These are phyloP conservation scores for Tephrocybe sp. DNA, from an alignment of 768 basidiomycete genomes.

Conservation along the genomic window DNA sequence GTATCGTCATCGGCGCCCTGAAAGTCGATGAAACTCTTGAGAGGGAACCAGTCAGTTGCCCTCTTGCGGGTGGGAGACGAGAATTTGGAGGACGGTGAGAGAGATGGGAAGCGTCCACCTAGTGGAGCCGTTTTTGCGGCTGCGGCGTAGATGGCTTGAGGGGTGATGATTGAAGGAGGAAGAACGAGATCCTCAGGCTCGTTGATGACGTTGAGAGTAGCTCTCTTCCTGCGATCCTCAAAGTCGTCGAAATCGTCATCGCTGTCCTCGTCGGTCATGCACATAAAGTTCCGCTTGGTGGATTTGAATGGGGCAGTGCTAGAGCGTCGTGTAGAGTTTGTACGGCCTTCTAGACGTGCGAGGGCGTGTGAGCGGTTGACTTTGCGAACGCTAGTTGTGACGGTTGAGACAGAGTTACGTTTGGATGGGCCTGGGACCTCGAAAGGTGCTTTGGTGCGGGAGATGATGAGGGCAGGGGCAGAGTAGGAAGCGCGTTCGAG, in stretches of 20 bases:
- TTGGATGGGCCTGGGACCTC: slow-evolving; percentile 16
- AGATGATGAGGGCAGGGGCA: slow-evolving; percentile 18
- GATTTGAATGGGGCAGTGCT: slow-evolving; percentile 4
- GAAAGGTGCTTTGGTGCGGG: neutral
- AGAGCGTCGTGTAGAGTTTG: slow-evolving; percentile 17
- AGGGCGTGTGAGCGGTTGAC: slow-evolving; percentile 58
- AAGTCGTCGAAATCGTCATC: slow-evolving; percentile 37
- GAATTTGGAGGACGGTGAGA: neutral
- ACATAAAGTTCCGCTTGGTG: slow-evolving; percentile 55
- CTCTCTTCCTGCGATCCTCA: slow-evolving; percentile 6
- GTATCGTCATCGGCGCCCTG: slow-evolving; percentile 37
- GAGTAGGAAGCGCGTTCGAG: slow-evolving; percentile 17
- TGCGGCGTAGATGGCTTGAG: too few relatives aligned
- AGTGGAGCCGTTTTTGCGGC: slow-evolving; percentile 13
- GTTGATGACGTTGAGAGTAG: slow-evolving; percentile 19
- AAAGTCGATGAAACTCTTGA: slow-evolving; percentile 66
- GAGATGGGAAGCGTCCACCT: slow-evolving; percentile 12
- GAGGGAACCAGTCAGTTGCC: slow-evolving; percentile 50
- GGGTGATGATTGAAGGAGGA: slow-evolving; percentile 15
- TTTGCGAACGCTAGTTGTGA: slow-evolving; percentile 43
- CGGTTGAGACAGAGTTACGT: slow-evolving; percentile 29
- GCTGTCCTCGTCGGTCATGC: slow-evolving; percentile 64
- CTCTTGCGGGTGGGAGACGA: slow-evolving; percentile 13
- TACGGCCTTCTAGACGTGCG: slow-evolving; percentile 60
- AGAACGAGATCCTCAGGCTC: slow-evolving; percentile 39